A percentile compares a stretch with the other conserved stretches of the same genome.
These are phyloP conservation scores for Meripilus lineatus DNA, from an alignment of 1,284 basidiomycete species.

Conservation along the genomic window DNA sequence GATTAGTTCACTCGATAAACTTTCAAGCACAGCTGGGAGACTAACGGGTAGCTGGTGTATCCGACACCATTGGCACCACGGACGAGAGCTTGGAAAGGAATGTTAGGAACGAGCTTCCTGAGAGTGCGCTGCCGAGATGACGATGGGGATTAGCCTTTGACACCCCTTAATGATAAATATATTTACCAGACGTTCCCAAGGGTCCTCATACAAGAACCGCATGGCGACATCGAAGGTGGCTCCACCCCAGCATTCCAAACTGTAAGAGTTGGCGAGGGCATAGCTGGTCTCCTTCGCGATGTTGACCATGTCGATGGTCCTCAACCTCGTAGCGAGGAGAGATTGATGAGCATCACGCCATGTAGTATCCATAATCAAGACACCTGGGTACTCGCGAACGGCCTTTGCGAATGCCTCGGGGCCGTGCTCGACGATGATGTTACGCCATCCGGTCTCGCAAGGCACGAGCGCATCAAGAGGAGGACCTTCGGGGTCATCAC, in stretches of 20 bases:
- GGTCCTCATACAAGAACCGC: slow-evolving; percentile 99
- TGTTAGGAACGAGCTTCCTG: slow-evolving; percentile 96
- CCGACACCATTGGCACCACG: slow-evolving; percentile 99
- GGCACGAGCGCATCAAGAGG: slow-evolving; percentile 80
- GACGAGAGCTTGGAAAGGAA: slow-evolving; percentile 97
- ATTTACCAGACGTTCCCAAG: slow-evolving; percentile 93
- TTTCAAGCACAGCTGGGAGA: slow-evolving; percentile 11
- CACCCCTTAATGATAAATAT: slow-evolving; percentile 1
- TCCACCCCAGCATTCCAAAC: slow-evolving; percentile 99
- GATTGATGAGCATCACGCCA: slow-evolving; percentile 99
- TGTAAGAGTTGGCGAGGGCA: slow-evolving; percentile 94
- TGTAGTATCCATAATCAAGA: slow-evolving; percentile 96
- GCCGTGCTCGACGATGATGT: slow-evolving; percentile 97
- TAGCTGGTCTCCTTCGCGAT: slow-evolving; percentile 98
- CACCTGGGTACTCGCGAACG: slow-evolving; percentile 93
- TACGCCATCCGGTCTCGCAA: slow-evolving; percentile 92
- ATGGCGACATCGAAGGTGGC: slow-evolving; percentile 99
- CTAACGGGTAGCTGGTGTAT: slow-evolving; percentile 97
- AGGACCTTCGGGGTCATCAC: slow-evolving; percentile 69
- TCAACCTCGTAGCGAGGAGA: slow-evolving; percentile 91
- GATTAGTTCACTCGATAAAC: neutral
- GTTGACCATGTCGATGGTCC: slow-evolving; percentile 97
- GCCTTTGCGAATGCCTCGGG: slow-evolving; percentile 99
- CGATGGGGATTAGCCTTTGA: neutral
- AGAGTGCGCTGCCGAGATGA: slow-evolving; percentile 65